Evolutionary conservation across 768 basidiomycete species (phyloP).

Genomic region (Pisolithus microcarpus): DNA sequence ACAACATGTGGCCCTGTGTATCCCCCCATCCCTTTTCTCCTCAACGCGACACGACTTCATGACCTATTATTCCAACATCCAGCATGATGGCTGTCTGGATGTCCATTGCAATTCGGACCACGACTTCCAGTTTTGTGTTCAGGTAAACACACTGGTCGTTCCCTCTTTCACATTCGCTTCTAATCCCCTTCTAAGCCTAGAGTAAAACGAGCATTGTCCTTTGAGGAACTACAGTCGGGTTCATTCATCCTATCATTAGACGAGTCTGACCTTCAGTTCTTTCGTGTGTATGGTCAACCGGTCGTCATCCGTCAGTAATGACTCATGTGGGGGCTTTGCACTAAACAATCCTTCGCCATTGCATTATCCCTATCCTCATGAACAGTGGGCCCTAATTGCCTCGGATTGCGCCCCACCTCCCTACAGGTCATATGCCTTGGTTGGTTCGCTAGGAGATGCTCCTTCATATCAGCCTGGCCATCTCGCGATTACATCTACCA

Average conservation of each 20-base stretch:
- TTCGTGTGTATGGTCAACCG: conserved; percentile 25
- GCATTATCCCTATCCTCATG: conserved; percentile 1
- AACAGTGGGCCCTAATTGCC: not conserved
- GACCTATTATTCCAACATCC: not conserved
- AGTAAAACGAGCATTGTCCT: conserved; percentile 23
- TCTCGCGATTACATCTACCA: not conserved
- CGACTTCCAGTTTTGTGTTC: conserved; percentile 19
- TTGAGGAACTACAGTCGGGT: conserved; percentile 29
- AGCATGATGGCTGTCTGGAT: not conserved
- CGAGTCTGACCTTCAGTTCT: conserved; percentile 28
- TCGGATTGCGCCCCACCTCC: conserved; percentile 2
- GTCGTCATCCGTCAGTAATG: conserved; percentile 25
- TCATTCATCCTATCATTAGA: conserved; percentile 23
- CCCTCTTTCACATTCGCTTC: not conserved
- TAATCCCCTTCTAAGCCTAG: conserved; percentile 13
- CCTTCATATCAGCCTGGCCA: not conserved
- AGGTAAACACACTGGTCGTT: conserved; percentile 6
- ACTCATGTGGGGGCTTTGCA: conserved; percentile 13
- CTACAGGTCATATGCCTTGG: conserved; percentile 25
- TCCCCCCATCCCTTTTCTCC: too few relatives aligned
- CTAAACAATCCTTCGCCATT: not conserved
- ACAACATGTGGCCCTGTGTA: too few relatives aligned
- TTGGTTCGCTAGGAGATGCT: conserved; percentile 21
- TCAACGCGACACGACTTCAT: not conserved
- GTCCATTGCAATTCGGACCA: conserved; percentile 1